phyloP scores from a whole-genome alignment of 495 filamentous ascomycete species.

The Neurospora africana region DNA sequence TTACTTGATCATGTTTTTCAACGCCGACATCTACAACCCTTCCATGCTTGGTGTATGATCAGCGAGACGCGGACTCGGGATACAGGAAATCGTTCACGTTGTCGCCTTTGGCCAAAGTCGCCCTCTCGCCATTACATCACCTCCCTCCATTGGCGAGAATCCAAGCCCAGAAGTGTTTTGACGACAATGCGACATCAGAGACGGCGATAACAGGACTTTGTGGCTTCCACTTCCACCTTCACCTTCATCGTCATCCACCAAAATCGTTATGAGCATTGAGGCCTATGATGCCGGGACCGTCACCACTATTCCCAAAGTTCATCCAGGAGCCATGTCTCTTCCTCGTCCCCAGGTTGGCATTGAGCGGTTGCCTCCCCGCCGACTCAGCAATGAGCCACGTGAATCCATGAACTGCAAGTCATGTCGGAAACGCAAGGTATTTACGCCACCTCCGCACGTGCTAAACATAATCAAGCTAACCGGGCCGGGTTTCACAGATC shows the following conservation, averaged over 20 bases:
- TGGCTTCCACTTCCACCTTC: not conserved
- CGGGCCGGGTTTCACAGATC: constrained; percentile 43
- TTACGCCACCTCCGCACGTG: not conserved
- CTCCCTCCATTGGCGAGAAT: not conserved
- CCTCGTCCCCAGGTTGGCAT: constrained; percentile 70
- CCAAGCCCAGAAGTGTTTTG: not conserved
- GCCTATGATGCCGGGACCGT: constrained; percentile 18
- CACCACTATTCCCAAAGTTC: constrained; percentile 20
- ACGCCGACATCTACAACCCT: not conserved
- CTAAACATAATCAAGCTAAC: constrained; percentile 5
- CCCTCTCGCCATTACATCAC: not conserved
- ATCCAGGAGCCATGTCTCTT: constrained; percentile 42
- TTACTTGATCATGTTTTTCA: not conserved
- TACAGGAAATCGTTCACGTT: not conserved
- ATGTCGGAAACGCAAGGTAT: constrained; percentile 78
- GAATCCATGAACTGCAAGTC: constrained; percentile 94
- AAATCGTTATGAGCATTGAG: constrained; percentile 14
- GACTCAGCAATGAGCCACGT: constrained; percentile 62
- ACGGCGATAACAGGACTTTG: constrained; percentile 3
- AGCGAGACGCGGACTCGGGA: not conserved
- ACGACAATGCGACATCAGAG: not conserved
- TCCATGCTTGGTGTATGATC: not conserved
- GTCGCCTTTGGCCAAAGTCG: not conserved
- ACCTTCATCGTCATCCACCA: not conserved
- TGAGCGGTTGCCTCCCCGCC: constrained; percentile 65